Evolutionary conservation across 768 basidiomycete species (phyloP).

Genomic region (Boletus barrowsii): DNA sequence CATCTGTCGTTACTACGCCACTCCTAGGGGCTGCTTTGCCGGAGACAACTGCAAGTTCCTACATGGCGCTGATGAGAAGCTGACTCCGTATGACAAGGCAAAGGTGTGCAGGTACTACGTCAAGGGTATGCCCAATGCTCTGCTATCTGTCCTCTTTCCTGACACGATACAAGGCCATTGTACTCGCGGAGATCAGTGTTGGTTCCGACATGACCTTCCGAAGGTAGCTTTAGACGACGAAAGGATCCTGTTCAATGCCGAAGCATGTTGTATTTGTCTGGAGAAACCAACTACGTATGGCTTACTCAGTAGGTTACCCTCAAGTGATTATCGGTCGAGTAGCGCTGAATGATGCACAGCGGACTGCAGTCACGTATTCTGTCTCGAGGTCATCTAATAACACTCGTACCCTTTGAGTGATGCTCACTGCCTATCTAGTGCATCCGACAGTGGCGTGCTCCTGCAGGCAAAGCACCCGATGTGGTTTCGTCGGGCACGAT

Average conservation of each 20-base stretch:
- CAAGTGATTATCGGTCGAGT: background rate
- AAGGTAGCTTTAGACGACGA: conserved; percentile 22
- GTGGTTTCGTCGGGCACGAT: conserved; percentile 54
- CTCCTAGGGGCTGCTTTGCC: conserved; percentile 65
- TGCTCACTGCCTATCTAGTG: conserved; percentile 44
- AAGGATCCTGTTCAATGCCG: conserved; percentile 36
- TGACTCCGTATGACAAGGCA: conserved; percentile 68
- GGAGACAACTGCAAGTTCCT: conserved; percentile 74
- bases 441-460: conserved; percentile 75
- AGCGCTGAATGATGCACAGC: conserved; percentile 35
- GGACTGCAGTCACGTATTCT: conserved; percentile 78
- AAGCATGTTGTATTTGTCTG: conserved; percentile 69
- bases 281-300: conserved; percentile 71
- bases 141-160: background rate
- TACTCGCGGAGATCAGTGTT: conserved; percentile 64
- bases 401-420: background rate
- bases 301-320: conserved; percentile 50
- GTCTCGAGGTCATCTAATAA: conserved; percentile 50
- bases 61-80: conserved; percentile 49
- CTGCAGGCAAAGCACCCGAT: conserved; percentile 49
- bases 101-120: conserved; percentile 69
- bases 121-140: conserved; percentile 39
- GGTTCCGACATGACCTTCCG: conserved; percentile 61
- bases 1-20: conserved; percentile 63
- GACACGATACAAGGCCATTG: conserved; percentile 55